Evolutionary conservation across 345 rosid genomes (phyloP).

Genomic region (Psidium friedrichsthalianum): DNA sequence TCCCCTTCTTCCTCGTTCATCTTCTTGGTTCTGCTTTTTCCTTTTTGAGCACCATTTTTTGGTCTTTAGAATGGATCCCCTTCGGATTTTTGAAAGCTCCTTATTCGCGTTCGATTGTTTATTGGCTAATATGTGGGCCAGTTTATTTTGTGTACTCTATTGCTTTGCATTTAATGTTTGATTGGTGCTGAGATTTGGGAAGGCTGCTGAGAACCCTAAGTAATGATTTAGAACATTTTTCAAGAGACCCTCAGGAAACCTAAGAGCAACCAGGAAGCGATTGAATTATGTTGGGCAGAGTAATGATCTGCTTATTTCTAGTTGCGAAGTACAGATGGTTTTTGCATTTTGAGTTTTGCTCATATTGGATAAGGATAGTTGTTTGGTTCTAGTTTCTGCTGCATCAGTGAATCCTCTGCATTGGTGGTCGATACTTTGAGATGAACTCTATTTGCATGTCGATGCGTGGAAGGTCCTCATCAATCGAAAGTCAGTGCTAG

Average conservation of each 20-base stretch:
- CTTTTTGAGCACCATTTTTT: constrained; percentile 3
- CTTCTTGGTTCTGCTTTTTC: background rate
- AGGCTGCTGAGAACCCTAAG: background rate
- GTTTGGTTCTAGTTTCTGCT: background rate
- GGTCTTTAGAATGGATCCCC: background rate
- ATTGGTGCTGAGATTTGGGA: background rate
- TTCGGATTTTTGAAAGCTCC: background rate
- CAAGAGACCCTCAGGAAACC: background rate
- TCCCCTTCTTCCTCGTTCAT: background rate
- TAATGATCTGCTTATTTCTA: background rate
- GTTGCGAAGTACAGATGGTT: background rate
- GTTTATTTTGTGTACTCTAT: background rate
- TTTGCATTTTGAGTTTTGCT: background rate
- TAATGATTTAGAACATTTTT: background rate
- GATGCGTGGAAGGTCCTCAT: background rate
- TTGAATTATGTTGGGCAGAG: background rate
- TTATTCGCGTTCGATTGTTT: background rate
- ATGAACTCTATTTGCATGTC: background rate
- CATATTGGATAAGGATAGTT: background rate
- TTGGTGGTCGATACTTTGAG: background rate
- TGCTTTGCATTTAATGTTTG: background rate
- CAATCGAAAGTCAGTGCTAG: background rate
- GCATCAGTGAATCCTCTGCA: background rate
- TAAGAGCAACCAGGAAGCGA: background rate
- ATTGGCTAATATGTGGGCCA: too few species aligned